These are phyloP conservation scores for Hymenoscyphus albidus DNA, from an alignment of 2,329 filamentous ascomycete genomes.

Conservation along the genomic window DNA sequence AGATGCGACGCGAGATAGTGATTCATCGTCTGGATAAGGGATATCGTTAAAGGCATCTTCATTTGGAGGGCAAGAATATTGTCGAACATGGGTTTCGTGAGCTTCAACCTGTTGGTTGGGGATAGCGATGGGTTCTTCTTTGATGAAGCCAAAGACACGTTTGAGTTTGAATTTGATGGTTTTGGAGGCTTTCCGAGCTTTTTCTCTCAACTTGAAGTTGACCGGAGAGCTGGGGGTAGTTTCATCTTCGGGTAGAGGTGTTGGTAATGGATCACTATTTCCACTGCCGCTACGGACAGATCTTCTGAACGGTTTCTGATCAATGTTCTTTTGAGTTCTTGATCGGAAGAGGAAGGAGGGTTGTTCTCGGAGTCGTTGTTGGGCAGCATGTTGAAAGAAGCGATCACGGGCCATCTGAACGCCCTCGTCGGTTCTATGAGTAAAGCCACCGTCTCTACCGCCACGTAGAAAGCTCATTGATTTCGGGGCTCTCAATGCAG, in stretches of 20 bases:
- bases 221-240: conserved; percentile 30
- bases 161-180: conserved; percentile 60
- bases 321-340: conserved; percentile 29
- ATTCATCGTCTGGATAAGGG: conserved; percentile 39
- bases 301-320: conserved; percentile 41
- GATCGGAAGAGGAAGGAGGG: conserved; percentile 45
- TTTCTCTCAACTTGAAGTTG: conserved; percentile 42
- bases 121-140: conserved; percentile 37
- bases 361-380: conserved; percentile 39
- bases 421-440: conserved; percentile 36
- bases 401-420: conserved; percentile 38
- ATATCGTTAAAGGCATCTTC: conserved; percentile 36
- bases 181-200: conserved; percentile 58
- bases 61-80: conserved; percentile 26
- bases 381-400: conserved; percentile 36
- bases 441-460: conserved; percentile 27
- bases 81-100: conserved; percentile 30
- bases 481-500: conserved; percentile 44
- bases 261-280: conserved; percentile 36
- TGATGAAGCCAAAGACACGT: conserved; percentile 48
- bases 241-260: conserved; percentile 26
- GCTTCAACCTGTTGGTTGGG: conserved; percentile 53
- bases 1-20: conserved; percentile 47
- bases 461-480: conserved; percentile 52
- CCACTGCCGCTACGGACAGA: conserved; percentile 47